phyloP scores from a whole-genome alignment of 2,329 filamentous ascomycete genomes.

The Lojkania enalia region DNA sequence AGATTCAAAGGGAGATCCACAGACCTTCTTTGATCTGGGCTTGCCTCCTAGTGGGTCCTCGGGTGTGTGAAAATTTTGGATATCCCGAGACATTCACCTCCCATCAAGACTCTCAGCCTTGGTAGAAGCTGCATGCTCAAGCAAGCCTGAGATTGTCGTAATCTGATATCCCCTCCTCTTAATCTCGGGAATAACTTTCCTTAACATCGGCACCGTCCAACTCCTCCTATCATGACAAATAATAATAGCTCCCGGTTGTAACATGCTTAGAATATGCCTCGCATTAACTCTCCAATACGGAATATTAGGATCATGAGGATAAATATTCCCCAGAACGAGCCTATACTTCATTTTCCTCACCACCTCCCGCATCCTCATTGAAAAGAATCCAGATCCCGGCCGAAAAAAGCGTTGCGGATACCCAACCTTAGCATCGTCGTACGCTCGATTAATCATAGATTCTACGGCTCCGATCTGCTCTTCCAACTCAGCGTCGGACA shows the following conservation, averaged over 20 bases:
- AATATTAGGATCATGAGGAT: conserved; percentile 91
- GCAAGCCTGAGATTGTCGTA: conserved; percentile 70
- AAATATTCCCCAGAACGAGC: conserved; percentile 80
- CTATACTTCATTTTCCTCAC: conserved; percentile 66
- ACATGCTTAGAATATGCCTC: conserved; percentile 78
- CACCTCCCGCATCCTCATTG: conserved; percentile 65
- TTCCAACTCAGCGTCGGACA: conserved; percentile 63
- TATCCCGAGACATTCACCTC: too few relatives aligned
- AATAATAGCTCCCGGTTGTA: conserved; percentile 74
- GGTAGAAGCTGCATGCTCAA: too few relatives aligned
- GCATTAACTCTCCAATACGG: conserved; percentile 70
- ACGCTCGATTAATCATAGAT: conserved; percentile 60
- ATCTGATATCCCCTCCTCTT: conserved; percentile 69
- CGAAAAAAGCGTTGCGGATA: conserved; percentile 71
- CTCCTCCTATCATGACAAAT: conserved; percentile 81
- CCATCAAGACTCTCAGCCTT: too few relatives aligned
- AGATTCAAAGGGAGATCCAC: too few relatives aligned
- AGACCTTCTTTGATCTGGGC: too few relatives aligned
- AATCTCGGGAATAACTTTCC: conserved; percentile 71
- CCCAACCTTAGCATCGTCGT: conserved; percentile 45
- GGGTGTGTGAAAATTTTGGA: too few relatives aligned
- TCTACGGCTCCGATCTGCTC: conserved; percentile 69
- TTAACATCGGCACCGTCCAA: conserved; percentile 84
- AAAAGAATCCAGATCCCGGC: conserved; percentile 85
- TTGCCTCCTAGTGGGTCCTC: too few relatives aligned